Conservation (phyloP, 163 green algal genomes). For the Scenedesmus sp. region DNA sequence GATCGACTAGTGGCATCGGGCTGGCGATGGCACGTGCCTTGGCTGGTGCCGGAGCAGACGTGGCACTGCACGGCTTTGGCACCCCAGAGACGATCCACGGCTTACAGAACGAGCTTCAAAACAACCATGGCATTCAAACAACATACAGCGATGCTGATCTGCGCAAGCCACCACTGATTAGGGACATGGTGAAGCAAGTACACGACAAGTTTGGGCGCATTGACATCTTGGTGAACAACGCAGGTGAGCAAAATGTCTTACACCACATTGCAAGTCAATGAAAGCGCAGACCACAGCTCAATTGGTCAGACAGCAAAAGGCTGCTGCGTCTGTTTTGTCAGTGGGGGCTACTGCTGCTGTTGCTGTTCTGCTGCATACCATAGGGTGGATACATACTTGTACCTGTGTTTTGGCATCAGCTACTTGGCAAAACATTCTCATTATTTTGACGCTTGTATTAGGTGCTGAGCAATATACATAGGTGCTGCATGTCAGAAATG, state of each 20-base stretch:
- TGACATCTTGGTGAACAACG: conserved; percentile 87
- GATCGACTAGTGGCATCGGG: conserved; percentile 83
- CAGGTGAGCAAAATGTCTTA: conserved; percentile 4
- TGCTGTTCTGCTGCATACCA: background rate
- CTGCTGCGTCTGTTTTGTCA: background rate
- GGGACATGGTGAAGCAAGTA: conserved; percentile 64
- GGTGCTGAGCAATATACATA: background rate
- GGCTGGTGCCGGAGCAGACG: conserved; percentile 75
- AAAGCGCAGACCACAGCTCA: background rate
- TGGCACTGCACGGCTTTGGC: conserved; percentile 83
- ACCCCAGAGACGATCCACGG: conserved; percentile 48
- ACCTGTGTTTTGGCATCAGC: background rate
- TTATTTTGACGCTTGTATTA: too few species aligned
- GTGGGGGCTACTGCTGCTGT: background rate
- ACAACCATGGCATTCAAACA: conserved; percentile 49
- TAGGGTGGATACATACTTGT: background rate
- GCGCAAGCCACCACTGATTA: conserved; percentile 61
- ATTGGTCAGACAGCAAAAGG: background rate
- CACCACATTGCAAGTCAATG: too few species aligned
- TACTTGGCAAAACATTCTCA: background rate
- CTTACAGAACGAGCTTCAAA: conserved; percentile 43
- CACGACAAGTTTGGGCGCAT: conserved; percentile 69
- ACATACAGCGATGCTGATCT: conserved; percentile 66
- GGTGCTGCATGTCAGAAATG: too few species aligned
- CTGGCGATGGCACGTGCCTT: conserved; percentile 78